A percentile compares a stretch with the other conserved stretches of the same genome.
phyloP scores from a whole-genome alignment of 192 early-diverging fungal genomes.

The Backusella parvicylindrica region DNA sequence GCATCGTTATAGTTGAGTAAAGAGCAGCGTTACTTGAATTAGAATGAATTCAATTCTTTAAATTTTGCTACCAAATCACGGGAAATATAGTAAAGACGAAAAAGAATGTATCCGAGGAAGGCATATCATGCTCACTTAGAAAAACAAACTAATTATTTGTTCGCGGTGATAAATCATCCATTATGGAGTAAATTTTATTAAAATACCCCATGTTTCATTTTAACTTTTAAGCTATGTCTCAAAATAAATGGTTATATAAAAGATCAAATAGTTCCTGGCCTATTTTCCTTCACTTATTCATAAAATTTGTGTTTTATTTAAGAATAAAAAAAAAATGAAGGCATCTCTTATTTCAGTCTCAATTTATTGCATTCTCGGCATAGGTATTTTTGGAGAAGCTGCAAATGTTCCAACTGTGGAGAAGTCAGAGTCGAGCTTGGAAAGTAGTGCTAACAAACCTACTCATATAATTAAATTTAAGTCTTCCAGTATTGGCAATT shows the following conservation, averaged over 20 bases:
- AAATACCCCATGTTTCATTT: background rate
- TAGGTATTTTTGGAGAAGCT: background rate
- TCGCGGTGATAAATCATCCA: background rate
- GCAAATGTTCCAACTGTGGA: background rate
- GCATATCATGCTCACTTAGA: background rate
- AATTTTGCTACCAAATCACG: background rate
- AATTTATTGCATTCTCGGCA: background rate
- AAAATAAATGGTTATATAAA: background rate
- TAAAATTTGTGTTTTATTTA: background rate
- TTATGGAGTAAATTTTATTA: background rate
- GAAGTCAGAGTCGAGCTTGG: background rate
- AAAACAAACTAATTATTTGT: background rate
- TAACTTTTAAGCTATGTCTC: background rate
- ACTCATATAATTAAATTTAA: conserved; percentile 5
- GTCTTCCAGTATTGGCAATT: background rate
- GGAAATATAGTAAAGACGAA: background rate
- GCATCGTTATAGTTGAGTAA: background rate
- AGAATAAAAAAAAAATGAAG: background rate
- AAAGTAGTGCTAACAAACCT: background rate
- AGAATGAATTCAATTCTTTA: background rate
- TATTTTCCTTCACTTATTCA: background rate
- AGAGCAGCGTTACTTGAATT: background rate
- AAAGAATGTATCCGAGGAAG: background rate
- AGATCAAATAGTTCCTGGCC: background rate
- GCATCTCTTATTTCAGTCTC: background rate